Conservation (phyloP, 208 protist species). For the Leishmania guyanensis region DNA sequence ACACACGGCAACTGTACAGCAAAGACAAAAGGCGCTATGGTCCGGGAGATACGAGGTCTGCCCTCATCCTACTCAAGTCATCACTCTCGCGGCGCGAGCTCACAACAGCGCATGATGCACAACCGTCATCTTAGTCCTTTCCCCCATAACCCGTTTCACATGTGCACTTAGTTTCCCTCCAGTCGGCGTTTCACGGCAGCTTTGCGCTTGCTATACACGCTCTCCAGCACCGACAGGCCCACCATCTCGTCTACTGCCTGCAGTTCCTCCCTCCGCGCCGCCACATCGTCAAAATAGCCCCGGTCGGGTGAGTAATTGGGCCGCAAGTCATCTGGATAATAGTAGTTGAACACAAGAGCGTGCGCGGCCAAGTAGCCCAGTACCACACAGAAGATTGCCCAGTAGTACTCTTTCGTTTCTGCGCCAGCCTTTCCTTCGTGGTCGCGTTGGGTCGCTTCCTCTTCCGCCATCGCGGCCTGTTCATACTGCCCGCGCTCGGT, state of each 20-base stretch:
- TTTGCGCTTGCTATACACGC: slow-evolving; percentile 80
- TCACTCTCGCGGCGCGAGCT: neutral
- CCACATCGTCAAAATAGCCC: slow-evolving; percentile 85
- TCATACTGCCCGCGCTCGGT: slow-evolving; percentile 85
- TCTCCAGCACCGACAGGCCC: slow-evolving; percentile 77
- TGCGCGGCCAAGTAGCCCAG: slow-evolving; percentile 82
- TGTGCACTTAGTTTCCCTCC: slow-evolving; percentile 4
- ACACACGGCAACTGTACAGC: neutral
- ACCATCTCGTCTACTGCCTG: slow-evolving; percentile 81
- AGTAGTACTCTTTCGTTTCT: slow-evolving; percentile 85
- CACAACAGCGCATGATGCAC: neutral
- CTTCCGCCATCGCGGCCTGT: slow-evolving; percentile 71
- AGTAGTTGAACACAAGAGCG: slow-evolving; percentile 76
- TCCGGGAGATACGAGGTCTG: neutral
- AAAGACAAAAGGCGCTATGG: neutral
- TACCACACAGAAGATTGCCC: slow-evolving; percentile 71
- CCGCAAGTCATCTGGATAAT: slow-evolving; percentile 81
- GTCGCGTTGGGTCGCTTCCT: slow-evolving; percentile 72
- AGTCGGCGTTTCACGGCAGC: slow-evolving; percentile 48
- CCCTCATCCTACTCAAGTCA: neutral
- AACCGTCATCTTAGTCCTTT: neutral
- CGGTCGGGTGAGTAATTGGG: slow-evolving; percentile 79
- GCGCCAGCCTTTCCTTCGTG: slow-evolving; percentile 61
- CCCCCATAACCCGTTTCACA: neutral
- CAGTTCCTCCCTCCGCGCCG: slow-evolving; percentile 60